phyloP scores from a whole-genome alignment of 352 stramenopile species.

The Globisporangium sylvaticum region DNA sequence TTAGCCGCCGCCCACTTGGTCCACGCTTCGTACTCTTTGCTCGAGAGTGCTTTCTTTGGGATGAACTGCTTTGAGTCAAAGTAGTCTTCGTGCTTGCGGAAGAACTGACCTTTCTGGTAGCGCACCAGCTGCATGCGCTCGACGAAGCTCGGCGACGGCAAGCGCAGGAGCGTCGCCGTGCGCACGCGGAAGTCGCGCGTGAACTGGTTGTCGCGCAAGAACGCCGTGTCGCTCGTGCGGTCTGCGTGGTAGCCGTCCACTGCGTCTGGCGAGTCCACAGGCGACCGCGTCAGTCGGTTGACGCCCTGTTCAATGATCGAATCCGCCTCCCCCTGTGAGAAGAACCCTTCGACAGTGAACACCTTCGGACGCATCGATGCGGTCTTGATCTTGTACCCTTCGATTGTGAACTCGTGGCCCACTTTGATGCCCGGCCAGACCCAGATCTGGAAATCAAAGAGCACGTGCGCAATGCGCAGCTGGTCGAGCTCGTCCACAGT shows the following conservation, averaged over 20 bases:
- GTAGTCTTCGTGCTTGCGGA: constrained; percentile 75
- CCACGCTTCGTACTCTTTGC: constrained; percentile 42
- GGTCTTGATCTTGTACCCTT: constrained; percentile 55
- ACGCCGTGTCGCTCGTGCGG: constrained; percentile 68
- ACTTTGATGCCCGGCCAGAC: constrained; percentile 71
- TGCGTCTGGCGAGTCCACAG: constrained; percentile 52
- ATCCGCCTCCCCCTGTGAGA: constrained; percentile 51
- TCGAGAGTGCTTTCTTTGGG: constrained; percentile 32
- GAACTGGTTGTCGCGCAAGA: constrained; percentile 58
- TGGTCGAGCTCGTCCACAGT: constrained; percentile 29
- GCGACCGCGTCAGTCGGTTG: constrained; percentile 44
- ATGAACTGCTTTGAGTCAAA: constrained; percentile 72
- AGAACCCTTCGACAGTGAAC: constrained; percentile 63
- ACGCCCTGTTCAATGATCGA: constrained; percentile 49
- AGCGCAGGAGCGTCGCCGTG: constrained; percentile 39
- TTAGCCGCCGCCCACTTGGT: constrained; percentile 38
- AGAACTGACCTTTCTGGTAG: constrained; percentile 68
- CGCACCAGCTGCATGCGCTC: constrained; percentile 67
- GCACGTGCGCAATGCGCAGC: constrained; percentile 53
- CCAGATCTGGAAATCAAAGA: constrained; percentile 72
- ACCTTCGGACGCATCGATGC: constrained; percentile 57
- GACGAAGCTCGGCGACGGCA: constrained; percentile 44
- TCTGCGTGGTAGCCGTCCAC: constrained; percentile 56
- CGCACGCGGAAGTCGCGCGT: constrained; percentile 54
- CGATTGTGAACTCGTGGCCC: constrained; percentile 48